Evolutionary conservation across 768 basidiomycete species (phyloP), one percentile per base, ranked within the genome.

Genomic region (Kwoniella heveanensis): DNA sequence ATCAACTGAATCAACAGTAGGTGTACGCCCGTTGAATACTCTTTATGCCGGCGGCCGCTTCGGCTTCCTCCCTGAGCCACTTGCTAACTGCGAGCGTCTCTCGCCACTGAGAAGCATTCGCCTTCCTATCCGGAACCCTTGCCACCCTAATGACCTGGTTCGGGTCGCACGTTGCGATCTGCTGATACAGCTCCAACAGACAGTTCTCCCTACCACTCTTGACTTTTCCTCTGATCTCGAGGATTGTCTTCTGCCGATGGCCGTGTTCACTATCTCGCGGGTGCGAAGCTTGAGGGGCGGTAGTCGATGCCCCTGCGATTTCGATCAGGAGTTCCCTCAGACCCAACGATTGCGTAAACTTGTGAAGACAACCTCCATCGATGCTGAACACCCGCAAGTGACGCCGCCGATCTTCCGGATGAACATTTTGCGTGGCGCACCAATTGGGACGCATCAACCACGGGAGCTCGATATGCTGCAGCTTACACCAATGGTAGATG

Each of bases 401-500:
- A 37, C 19, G 27, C 1, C 19, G n/a, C 44, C 5, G 6, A 6
- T 24, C 29, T 24, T 36, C 26, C 8, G 8, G 10, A 19, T 9
- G 19, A 7, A 17, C 10, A 17, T 10, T 3, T 3, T 9, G 3
- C 4, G 6, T 19, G 15, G 8, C 4, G 22, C 32, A 19, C 57
- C 57, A 58, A 12, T 19, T 50, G n/a, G 57, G 57, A 32, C 57
- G 27, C 21, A 58, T 46, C 7, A 58, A 26, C 13, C 12, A 58
- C 10, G 57, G 57, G 3, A 58, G 25, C 1, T 48, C 24, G 10
- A 24, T 30, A 7, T 5, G 19, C 7, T 10, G 17, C 1, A 48
- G 30, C 10, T 37, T n/a, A 13, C 7, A n/a, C 57, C 57, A 58
- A 10, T 24, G 7, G 24, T 32, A 26, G 5, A 58, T 8, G 19